Evolutionary conservation across 768 basidiomycete genomes (phyloP).

Genomic region (Hortiboletus campestris): DNA sequence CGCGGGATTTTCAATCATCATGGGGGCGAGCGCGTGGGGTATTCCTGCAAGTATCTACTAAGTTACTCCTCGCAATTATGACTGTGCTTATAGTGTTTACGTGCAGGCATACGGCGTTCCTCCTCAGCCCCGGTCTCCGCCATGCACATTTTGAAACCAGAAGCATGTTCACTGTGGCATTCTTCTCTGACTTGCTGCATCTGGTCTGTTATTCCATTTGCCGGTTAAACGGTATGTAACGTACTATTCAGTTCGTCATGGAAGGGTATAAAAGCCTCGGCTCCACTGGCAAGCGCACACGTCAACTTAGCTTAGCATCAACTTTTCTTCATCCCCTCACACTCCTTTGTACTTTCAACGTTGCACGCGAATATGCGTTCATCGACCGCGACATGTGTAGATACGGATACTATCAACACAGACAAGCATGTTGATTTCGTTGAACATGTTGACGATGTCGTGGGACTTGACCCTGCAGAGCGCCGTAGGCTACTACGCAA

Average conservation of each 20-base stretch:
- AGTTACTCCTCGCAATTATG: no score
- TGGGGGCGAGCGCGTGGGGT: no score
- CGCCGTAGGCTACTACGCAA: conserved; percentile 37
- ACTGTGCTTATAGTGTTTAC: no score
- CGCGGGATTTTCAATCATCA: no score
- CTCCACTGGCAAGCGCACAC: background rate
- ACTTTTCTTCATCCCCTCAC: background rate
- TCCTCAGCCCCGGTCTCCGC: no score
- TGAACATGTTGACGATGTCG: background rate
- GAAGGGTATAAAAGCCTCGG: background rate
- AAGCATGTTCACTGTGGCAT: no score
- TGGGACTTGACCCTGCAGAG: conserved; percentile 16
- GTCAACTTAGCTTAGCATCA: background rate
- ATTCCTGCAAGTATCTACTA: no score
- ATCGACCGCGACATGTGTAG: conserved; percentile 6
- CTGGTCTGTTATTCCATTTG: background rate
- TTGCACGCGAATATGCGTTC: conserved; percentile 11
- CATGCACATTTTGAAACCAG: no score
- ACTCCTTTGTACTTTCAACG: conserved; percentile 2
- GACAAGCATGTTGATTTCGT: conserved; percentile 7
- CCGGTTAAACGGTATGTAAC: background rate
- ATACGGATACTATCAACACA: conserved; percentile 1
- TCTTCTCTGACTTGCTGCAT: background rate
- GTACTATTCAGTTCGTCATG: background rate
- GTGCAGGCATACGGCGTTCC: no score